phyloP scores from a whole-genome alignment of 1,284 basidiomycete species.

The Psilocybe mexicana region DNA sequence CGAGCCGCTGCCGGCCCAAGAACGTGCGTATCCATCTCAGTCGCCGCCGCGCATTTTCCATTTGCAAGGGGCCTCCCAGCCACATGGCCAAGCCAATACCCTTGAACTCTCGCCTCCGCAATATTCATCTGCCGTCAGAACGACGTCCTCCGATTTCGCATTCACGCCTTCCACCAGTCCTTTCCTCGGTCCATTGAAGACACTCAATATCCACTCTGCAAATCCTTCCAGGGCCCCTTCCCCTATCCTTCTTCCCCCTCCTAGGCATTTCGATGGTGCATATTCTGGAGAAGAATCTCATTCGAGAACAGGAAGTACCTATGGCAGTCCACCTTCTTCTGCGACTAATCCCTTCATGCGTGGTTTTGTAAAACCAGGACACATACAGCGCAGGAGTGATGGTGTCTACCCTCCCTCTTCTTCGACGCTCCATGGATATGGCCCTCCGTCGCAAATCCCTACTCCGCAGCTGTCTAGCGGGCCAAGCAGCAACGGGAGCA shows the following conservation, averaged over 20 bases:
- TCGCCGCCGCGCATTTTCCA: slow-evolving; percentile 38
- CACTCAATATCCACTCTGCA: slow-evolving; percentile 69
- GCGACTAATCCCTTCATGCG: slow-evolving; percentile 16
- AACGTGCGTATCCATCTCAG: slow-evolving; percentile 26
- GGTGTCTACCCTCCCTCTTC: slow-evolving; percentile 13
- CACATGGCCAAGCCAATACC: slow-evolving; percentile 20
- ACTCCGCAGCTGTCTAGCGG: slow-evolving; percentile 65
- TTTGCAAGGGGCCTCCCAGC: slow-evolving; percentile 20
- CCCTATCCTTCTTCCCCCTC: slow-evolving; percentile 62
- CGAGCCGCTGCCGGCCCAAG: slow-evolving; percentile 40
- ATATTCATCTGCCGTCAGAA: slow-evolving; percentile 30
- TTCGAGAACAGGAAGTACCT: slow-evolving; percentile 26
- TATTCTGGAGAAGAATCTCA: slow-evolving; percentile 22
- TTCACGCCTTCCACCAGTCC: slow-evolving; percentile 76
- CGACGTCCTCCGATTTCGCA: slow-evolving; percentile 31
- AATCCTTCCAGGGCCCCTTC: slow-evolving; percentile 67
- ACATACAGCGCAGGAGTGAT: slow-evolving; percentile 12
- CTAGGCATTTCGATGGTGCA: slow-evolving; percentile 28
- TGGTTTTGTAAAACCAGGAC: slow-evolving; percentile 10
- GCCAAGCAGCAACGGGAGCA: slow-evolving; percentile 57
- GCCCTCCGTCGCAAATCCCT: slow-evolving; percentile 33
- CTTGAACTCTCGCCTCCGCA: slow-evolving; percentile 34
- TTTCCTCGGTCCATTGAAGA: slow-evolving; percentile 80
- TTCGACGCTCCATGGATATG: slow-evolving; percentile 16
- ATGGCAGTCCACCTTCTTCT: slow-evolving; percentile 41